Base-by-base conservation (phyloP, 2,329 filamentous ascomycete species). In the Coleophoma crateriformis region DNA sequence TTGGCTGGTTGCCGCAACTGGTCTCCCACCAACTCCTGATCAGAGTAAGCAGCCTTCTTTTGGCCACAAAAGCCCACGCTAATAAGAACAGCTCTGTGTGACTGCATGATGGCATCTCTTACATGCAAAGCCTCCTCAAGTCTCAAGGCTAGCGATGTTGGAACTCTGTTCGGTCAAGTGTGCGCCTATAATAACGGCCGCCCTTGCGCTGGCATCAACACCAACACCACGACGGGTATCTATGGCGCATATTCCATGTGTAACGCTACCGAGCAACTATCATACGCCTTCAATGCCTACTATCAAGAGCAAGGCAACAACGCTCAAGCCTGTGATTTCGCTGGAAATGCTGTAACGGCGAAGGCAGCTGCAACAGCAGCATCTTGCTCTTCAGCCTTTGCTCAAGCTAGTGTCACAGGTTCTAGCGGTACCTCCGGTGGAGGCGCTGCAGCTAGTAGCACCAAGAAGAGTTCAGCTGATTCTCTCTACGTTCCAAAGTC, bases 11-110 rank as follows among this genome's bases (percentile, higher is more conserved):
- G 85, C 88, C 46, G 75, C 77, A 54, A 74, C 54, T 15, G 39
- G 35, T 32, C 88, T 99, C 37, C 94, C 94, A 15, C 91, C 91
- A n/a, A 81, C 79, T 8, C 90, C 91, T 54, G 87, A 96, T 72
- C 35, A 38, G 12, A 7, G 35, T 38, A 38, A 38, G 35, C 13
- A 3, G 27, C 27, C 19, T 19, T 3, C 3, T 3, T 27, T 27
- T 27, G 27, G 27, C 27, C 27, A 27, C 27, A 27, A 10, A 27
- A 38, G 12, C 4, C 13, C 6, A n/a, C 5, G 15, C 35, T 38
- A 38, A 38, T 5, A 7, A 17, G 7, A n/a, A 64, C 79, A 45
- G 63, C 79, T 46, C 83, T 95, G 43, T 97, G 92, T 78, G 68
- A 75, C 52, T 99, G 94, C 80, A 95, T 96, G 87, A 78, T 80